A percentile compares a stretch with the other conserved stretches of the same genome.
phyloP scores from a whole-genome alignment of 2,329 filamentous ascomycete genomes.

The Colletotrichum chrysophilum region DNA sequence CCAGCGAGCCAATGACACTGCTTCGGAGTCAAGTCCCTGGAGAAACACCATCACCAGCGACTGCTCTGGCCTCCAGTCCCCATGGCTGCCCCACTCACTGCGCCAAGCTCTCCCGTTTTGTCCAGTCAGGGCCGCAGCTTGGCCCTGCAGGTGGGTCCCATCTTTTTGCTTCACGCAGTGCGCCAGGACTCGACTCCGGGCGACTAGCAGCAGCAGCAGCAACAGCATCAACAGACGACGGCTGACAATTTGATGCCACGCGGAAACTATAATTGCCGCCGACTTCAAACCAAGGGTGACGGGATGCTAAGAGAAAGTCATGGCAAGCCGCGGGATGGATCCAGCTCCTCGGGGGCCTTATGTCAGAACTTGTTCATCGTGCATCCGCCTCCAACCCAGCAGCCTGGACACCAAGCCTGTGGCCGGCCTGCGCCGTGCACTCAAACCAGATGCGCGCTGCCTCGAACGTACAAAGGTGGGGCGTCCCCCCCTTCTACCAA shows the following conservation, averaged over 20 bases:
- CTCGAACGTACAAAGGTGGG: background rate
- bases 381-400: background rate
- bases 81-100: background rate
- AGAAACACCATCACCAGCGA: background rate
- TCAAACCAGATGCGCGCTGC: background rate
- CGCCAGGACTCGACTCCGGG: background rate
- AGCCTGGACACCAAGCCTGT: background rate
- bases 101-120: background rate
- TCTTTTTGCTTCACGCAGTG: background rate
- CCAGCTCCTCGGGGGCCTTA: background rate
- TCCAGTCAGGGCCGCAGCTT: background rate
- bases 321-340: background rate
- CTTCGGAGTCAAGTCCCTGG: background rate
- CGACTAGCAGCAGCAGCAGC: background rate
- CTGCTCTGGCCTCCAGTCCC: background rate
- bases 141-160: background rate
- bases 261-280: background rate
- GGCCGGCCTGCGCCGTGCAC: background rate
- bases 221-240: background rate
- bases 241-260: background rate
- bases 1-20: background rate
- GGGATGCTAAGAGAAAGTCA: background rate
- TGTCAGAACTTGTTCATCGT: background rate
- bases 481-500: background rate
- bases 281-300: background rate